A percentile compares a stretch with the other conserved stretches of the same genome.
Conservation (phyloP, 331 rosid genomes). For the Malus hybrid region DNA sequence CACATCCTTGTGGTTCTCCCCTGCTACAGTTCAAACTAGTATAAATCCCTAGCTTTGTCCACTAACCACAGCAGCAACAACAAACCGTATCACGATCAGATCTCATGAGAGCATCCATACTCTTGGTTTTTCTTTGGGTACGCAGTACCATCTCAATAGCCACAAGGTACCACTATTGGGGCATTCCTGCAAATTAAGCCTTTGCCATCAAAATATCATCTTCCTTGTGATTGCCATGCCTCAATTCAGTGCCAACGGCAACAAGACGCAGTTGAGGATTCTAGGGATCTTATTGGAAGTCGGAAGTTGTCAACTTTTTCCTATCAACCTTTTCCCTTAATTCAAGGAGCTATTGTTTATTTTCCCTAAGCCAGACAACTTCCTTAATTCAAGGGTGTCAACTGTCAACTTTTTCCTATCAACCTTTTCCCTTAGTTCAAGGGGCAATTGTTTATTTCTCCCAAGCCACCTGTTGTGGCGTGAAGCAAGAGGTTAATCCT, state of each 20-base stretch:
- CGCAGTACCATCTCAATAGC: constrained; percentile 90
- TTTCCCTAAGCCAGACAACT: too few relatives aligned
- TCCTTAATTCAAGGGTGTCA: too few relatives aligned
- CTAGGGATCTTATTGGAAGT: too few relatives aligned
- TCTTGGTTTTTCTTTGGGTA: constrained; percentile 72
- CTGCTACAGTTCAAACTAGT: constrained; percentile 74
- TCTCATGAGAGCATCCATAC: constrained; percentile 80
- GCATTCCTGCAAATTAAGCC: constrained; percentile 64
- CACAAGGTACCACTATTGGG: constrained; percentile 73
- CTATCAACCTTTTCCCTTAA: too few relatives aligned
- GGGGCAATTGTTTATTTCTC: too few relatives aligned
- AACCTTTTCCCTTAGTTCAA: too few relatives aligned
- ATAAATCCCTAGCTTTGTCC: constrained; percentile 78
- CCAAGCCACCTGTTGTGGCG: too few relatives aligned
- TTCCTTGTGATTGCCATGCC: constrained; percentile 72
- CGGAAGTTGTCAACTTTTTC: too few relatives aligned
- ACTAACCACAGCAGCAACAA: constrained; percentile 71
- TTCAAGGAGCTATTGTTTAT: too few relatives aligned
- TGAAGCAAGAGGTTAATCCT: too few relatives aligned
- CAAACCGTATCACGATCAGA: constrained; percentile 78
- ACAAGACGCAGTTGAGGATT: constrained; percentile 74
- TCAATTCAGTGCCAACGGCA: constrained; percentile 70
- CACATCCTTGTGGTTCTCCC: constrained; percentile 72
- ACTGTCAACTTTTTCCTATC: too few relatives aligned
- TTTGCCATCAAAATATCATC: constrained; percentile 82